A percentile compares a stretch with the other conserved stretches of the same genome.
phyloP scores from a whole-genome alignment of 73 alveolate genomes.

The Tetrahymena elliotti region DNA sequence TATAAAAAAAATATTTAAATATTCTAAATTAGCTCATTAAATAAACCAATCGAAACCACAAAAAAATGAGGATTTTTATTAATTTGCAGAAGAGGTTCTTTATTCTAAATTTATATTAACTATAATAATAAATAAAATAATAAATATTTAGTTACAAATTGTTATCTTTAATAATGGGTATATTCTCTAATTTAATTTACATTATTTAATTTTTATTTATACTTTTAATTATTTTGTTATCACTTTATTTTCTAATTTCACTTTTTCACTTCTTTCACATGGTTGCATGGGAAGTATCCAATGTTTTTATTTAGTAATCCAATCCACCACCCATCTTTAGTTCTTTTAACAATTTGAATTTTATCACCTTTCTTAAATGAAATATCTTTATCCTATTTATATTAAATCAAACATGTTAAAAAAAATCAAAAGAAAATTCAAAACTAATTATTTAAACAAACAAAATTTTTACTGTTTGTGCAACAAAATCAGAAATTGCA shows the following conservation, averaged over 20 bases:
- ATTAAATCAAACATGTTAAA: not conserved
- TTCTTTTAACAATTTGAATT: slow-evolving; percentile 12
- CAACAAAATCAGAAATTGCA: not conserved
- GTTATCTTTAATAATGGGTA: too few relatives aligned
- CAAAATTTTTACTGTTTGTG: not conserved
- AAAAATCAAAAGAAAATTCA: not conserved
- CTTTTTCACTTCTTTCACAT: not conserved
- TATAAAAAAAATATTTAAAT: too few relatives aligned
- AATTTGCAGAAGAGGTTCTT: too few relatives aligned
- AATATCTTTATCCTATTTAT: slow-evolving; percentile 14
- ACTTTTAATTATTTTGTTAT: not conserved
- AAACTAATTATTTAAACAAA: not conserved
- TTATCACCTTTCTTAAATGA: slow-evolving; percentile 31
- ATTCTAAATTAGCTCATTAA: too few relatives aligned
- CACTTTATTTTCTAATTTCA: not conserved
- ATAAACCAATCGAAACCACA: too few relatives aligned
- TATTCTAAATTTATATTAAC: too few relatives aligned
- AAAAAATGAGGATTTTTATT: too few relatives aligned
- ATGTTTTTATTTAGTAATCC: slow-evolving; percentile 26
- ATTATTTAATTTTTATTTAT: too few relatives aligned
- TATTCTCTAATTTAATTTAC: not conserved
- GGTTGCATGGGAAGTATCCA: slow-evolving; percentile 45
- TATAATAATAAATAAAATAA: too few relatives aligned
- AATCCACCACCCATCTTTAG: slow-evolving; percentile 45
- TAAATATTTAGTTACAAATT: too few relatives aligned